These are phyloP conservation scores for Aquilaria malaccensis DNA, from an alignment of 345 rosid species.

Conservation along the genomic window DNA sequence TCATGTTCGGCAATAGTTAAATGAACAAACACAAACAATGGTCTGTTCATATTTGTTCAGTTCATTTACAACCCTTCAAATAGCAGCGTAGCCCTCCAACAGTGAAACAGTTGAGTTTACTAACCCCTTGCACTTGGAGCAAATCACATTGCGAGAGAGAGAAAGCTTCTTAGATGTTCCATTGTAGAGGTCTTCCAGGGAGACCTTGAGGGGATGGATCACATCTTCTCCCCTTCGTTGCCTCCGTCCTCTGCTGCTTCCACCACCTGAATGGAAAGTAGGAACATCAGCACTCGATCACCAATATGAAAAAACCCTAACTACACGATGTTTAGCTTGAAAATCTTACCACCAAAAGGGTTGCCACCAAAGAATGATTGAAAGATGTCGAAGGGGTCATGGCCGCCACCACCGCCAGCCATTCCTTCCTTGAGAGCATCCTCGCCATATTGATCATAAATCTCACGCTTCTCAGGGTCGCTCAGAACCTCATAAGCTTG, in stretches of 20 bases:
- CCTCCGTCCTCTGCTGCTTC: slow-evolving; percentile 82
- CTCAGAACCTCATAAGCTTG: slow-evolving; percentile 80
- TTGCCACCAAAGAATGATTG: slow-evolving; percentile 71
- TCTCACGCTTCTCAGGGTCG: slow-evolving; percentile 74
- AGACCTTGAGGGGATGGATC: slow-evolving; percentile 77
- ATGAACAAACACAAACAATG: too few relatives aligned
- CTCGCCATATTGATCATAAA: slow-evolving; percentile 79
- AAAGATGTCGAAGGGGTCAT: slow-evolving; percentile 75
- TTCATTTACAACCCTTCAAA: too few relatives aligned
- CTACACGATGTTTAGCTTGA: background rate
- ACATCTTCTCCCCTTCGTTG: slow-evolving; percentile 94
- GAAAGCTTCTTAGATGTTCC: slow-evolving; percentile 84
- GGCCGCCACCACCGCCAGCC: slow-evolving; percentile 69
- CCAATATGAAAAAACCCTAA: background rate
- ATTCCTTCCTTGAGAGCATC: slow-evolving; percentile 88
- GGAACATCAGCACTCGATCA: background rate
- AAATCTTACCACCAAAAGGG: slow-evolving; percentile 52
- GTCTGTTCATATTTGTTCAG: too few relatives aligned
- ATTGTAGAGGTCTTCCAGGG: slow-evolving; percentile 74
- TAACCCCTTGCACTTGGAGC: slow-evolving; percentile 90
- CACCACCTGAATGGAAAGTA: slow-evolving; percentile 31
- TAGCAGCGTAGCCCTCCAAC: too few relatives aligned
- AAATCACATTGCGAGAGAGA: slow-evolving; percentile 62
- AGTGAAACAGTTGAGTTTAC: slow-evolving; percentile 7
- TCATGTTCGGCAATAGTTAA: too few relatives aligned